Base-by-base conservation (phyloP, 2,329 filamentous ascomycete genomes). In the Trichoderma sp. region DNA sequence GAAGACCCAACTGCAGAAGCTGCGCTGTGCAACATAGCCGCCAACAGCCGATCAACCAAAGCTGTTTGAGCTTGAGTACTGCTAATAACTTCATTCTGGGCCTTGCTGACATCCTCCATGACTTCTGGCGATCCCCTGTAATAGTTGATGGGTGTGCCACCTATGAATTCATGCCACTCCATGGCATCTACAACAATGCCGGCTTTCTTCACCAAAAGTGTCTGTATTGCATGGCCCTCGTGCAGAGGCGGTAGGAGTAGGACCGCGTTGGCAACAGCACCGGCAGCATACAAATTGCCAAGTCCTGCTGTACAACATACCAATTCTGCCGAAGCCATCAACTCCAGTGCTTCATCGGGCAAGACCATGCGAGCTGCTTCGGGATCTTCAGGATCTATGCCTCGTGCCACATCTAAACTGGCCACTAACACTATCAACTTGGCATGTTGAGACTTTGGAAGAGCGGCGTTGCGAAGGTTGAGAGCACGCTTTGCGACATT, bases 281-380 rank as follows among this genome's bases (percentile, higher is more conserved):
- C 64, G 3, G 39, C 53, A 1, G 52, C 64, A 17, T 66, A 66
- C 8, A 66, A 17, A 7, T 66, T 66, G 27, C 64, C 64, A 12
- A 66, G 64, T 2, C 52, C 64, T n/a, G 64, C 52, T 5, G 64
- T 66, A 19, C 64, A 66, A 12, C 39, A 66, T n/a, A 52, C 42
- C 15, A 66, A 5, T 29, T 66, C 53, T 5, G 22, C 10, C 1
- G 54, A 58, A 1, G 64, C 19, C 64, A 66, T 66, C 9, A 58
- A 29, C 1, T 57, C 29, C 3, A 66, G 52, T 29, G 64, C 64
- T 7, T 66, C 54, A 7, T 66, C 39, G 3, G 64, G 64, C 9
- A 58, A 2, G 19, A 66, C 64, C 53, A 48, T 58, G 53, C 64
- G 53, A 35, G 39, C 64, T 19, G 42, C 64, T 27, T 52, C 29